Evolutionary conservation across 2,329 filamentous ascomycete species (phyloP).

Genomic region (Colletotrichum lindemuthianum): DNA sequence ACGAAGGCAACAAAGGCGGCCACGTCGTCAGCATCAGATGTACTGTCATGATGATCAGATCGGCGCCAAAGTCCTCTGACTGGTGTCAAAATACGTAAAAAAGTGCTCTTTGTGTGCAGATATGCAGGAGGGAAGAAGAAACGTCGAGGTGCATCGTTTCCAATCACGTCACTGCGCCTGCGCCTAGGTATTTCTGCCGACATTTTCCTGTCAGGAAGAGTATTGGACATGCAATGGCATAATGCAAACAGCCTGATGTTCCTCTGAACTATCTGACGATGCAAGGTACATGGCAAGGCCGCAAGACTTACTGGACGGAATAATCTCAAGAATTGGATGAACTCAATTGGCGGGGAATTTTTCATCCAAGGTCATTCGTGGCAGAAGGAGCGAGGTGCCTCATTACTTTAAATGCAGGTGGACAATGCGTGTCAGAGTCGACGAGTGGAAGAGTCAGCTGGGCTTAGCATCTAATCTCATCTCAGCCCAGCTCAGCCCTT

Average conservation of each 20-base stretch:
- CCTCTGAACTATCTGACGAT: slow-evolving; percentile 16
- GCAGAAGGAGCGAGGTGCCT: background rate
- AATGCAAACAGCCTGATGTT: slow-evolving; percentile 1
- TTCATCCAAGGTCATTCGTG: background rate
- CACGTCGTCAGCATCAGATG: slow-evolving; percentile 12
- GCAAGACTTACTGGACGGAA: background rate
- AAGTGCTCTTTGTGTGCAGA: slow-evolving; percentile 14
- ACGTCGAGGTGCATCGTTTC: background rate
- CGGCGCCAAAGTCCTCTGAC: slow-evolving; percentile 12
- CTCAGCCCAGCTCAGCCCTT: background rate
- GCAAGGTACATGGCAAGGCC: background rate
- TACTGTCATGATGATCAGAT: background rate
- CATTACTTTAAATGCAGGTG: background rate
- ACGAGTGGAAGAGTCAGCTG: background rate
- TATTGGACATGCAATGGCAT: background rate
- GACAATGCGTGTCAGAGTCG: slow-evolving; percentile 14
- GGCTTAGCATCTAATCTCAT: background rate
- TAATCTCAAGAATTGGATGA: slow-evolving; percentile 3
- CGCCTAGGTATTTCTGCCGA: background rate
- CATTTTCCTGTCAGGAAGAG: background rate
- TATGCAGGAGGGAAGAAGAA: slow-evolving; percentile 16
- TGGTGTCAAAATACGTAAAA: slow-evolving; percentile 26
- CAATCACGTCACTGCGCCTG: slow-evolving; percentile 24
- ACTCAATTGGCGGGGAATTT: background rate
- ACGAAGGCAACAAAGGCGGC: background rate